Percentiles rank a stretch among this genome's conserved stretches.
phyloP scores from a whole-genome alignment of 208 protist genomes.

The Wallacemonas rigidus region DNA sequence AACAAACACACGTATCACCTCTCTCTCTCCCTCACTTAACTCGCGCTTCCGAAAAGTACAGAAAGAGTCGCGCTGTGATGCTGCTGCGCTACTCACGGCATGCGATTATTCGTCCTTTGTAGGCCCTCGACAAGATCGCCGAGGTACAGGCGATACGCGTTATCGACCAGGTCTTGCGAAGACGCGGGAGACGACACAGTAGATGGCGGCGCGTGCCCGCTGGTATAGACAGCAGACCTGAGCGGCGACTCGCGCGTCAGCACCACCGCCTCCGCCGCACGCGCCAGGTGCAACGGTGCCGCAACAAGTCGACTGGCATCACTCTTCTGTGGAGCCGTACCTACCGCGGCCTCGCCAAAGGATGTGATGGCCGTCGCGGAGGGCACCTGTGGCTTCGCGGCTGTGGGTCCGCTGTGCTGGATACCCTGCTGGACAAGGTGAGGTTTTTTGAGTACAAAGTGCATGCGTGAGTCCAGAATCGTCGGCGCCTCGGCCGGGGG shows the following conservation, averaged over 20 bases:
- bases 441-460: constrained; percentile 61
- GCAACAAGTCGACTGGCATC: neutral
- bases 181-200: neutral
- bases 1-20: too few species aligned
- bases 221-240: constrained; percentile 5
- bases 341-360: too few species aligned
- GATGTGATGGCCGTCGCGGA: neutral
- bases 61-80: too few species aligned
- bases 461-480: constrained; percentile 58
- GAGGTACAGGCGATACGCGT: constrained; percentile 48
- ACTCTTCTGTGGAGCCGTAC: too few species aligned
- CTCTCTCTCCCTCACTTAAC: too few species aligned
- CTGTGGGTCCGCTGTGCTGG: neutral
- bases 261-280: neutral
- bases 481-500: constrained; percentile 42
- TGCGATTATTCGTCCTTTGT: constrained; percentile 48
- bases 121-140: constrained; percentile 50
- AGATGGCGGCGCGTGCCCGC: too few species aligned
- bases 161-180: constrained; percentile 28
- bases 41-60: too few species aligned
- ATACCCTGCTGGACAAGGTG: constrained; percentile 42
- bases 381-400: neutral
- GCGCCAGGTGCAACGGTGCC: neutral
- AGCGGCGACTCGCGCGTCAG: constrained; percentile 2
- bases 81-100: constrained; percentile 16